A percentile compares a stretch with the other conserved stretches of the same genome.
These are phyloP conservation scores for Anacardium occidentale DNA, from an alignment of 345 rosid species.

Conservation along the genomic window DNA sequence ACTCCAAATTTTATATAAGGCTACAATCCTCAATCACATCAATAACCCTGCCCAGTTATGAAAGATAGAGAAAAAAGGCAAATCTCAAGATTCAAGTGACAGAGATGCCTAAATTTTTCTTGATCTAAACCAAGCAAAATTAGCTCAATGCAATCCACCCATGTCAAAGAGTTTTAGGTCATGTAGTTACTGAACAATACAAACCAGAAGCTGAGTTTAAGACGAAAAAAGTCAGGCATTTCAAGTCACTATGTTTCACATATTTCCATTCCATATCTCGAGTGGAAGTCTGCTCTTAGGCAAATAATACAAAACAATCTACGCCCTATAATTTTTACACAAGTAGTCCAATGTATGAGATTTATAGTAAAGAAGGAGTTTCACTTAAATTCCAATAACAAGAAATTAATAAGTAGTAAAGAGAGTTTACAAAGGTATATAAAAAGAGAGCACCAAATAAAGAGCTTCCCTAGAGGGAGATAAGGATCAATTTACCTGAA, in stretches of 20 bases:
- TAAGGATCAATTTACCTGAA: conserved; percentile 54
- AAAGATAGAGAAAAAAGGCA: too few relatives aligned
- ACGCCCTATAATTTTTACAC: not conserved
- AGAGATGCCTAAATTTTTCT: not conserved
- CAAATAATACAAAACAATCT: not conserved
- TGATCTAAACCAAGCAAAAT: not conserved
- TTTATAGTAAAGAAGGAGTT: not conserved
- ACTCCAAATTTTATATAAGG: too few relatives aligned
- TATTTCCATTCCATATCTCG: not conserved
- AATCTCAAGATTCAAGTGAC: too few relatives aligned
- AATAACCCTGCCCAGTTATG: too few relatives aligned
- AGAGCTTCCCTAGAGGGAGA: too few relatives aligned
- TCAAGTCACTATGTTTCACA: not conserved
- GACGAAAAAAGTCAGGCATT: not conserved
- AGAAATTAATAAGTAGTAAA: not conserved
- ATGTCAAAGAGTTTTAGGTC: not conserved
- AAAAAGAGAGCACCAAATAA: too few relatives aligned
- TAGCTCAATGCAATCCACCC: not conserved
- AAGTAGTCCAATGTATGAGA: not conserved
- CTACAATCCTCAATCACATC: too few relatives aligned
- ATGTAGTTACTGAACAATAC: not conserved
- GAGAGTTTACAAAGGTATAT: too few relatives aligned
- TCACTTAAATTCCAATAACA: not conserved
- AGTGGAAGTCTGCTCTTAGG: not conserved
- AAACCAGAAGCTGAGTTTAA: not conserved